Percentiles rank a stretch among this genome's conserved stretches.
Evolutionary conservation across 2,329 filamentous ascomycete genomes (phyloP).

Genomic region (Sarocladium strictum): DNA sequence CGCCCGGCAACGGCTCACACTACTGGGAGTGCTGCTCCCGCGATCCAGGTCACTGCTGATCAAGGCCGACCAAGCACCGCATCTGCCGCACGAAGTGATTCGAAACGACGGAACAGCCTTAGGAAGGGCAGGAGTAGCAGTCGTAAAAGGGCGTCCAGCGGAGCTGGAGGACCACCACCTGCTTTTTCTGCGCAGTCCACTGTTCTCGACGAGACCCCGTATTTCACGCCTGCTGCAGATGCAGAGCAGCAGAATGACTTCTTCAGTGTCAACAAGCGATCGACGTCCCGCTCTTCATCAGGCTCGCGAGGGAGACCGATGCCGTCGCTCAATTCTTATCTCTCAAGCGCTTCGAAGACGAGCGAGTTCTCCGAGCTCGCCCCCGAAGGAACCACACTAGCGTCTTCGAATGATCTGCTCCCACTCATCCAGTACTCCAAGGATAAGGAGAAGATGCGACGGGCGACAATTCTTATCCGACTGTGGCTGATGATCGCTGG

Average conservation of each 20-base stretch:
- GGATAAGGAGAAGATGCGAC: constrained; percentile 44
- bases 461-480: constrained; percentile 56
- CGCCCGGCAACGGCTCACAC: constrained; percentile 38
- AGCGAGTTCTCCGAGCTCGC: constrained; percentile 34
- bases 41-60: constrained; percentile 72
- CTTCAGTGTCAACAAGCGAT: constrained; percentile 24
- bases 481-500: constrained; percentile 89
- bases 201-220: constrained; percentile 40
- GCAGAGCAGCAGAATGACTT: constrained; percentile 34
- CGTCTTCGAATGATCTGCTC: constrained; percentile 37
- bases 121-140: constrained; percentile 48
- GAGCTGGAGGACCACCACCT: constrained; percentile 23
- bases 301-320: constrained; percentile 37
- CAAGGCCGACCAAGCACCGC: constrained; percentile 36
- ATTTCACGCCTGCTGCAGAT: constrained; percentile 43
- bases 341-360: constrained; percentile 33
- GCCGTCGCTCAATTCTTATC: constrained; percentile 39
- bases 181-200: constrained; percentile 29
- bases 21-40: constrained; percentile 46
- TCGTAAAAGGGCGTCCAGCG: constrained; percentile 38
- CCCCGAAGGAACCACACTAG: constrained; percentile 32
- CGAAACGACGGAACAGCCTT: constrained; percentile 43
- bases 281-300: constrained; percentile 27
- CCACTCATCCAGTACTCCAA: constrained; percentile 50
- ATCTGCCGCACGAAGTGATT: constrained; percentile 35